Evolutionary conservation across 2,329 filamentous ascomycete species (phyloP).

Genomic region (Talaromyces sp.): DNA sequence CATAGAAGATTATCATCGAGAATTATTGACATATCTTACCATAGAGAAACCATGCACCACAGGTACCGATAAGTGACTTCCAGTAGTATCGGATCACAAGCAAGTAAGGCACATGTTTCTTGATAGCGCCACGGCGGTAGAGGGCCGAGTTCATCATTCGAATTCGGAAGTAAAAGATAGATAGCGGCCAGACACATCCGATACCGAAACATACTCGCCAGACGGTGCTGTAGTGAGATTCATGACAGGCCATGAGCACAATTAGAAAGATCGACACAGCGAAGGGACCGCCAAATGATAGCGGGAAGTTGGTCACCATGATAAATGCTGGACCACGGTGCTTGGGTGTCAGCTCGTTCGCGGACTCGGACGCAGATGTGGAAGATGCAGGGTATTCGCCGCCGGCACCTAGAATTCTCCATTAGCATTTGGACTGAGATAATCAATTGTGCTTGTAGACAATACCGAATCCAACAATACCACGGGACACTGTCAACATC

Average conservation of each 20-base stretch:
- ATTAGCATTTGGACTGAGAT: not conserved
- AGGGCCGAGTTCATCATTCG: constrained; percentile 57
- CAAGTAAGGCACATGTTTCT: constrained; percentile 53
- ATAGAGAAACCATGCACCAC: constrained; percentile 60
- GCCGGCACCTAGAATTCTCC: constrained; percentile 34
- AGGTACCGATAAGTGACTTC: constrained; percentile 57
- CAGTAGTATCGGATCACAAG: constrained; percentile 59
- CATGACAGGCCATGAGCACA: constrained; percentile 43
- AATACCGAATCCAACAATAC: constrained; percentile 46
- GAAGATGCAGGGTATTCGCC: constrained; percentile 39
- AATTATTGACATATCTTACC: constrained; percentile 15
- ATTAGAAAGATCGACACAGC: constrained; percentile 53
- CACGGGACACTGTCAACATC: constrained; percentile 50
- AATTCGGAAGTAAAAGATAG: constrained; percentile 60
- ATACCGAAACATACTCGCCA: constrained; percentile 56
- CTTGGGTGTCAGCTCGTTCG: constrained; percentile 39
- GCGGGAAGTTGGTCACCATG: constrained; percentile 50
- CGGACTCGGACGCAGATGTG: constrained; percentile 28
- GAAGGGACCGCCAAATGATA: constrained; percentile 46
- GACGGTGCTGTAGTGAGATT: constrained; percentile 44
- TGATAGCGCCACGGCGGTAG: constrained; percentile 58
- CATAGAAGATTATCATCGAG: not conserved
- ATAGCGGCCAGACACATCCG: constrained; percentile 54
- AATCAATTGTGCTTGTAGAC: constrained; percentile 25
- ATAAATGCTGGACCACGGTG: constrained; percentile 49